Conservation (phyloP, 2,329 filamentous ascomycete species). For the Ophiostoma piceae region DNA sequence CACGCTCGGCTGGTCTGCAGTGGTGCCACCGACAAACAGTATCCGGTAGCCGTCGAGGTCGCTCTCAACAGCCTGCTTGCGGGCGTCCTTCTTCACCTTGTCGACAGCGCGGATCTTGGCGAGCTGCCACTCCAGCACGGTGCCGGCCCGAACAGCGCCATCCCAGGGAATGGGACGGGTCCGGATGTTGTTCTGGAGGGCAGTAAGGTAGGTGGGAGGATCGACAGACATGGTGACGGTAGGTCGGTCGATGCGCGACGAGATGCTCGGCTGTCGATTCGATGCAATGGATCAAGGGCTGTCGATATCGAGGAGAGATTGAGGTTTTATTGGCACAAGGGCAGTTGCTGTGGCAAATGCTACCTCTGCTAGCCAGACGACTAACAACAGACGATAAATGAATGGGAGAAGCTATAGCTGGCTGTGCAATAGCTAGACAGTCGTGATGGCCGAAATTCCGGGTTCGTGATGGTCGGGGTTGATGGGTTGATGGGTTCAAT, state of each 20-base stretch:
- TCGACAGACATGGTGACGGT: slow-evolving; percentile 71
- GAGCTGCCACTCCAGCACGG: slow-evolving; percentile 88
- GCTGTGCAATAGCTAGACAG: background rate
- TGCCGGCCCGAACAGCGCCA: slow-evolving; percentile 86
- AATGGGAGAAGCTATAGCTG: background rate
- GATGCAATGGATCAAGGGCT: background rate
- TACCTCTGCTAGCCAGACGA: background rate
- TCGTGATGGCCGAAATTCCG: background rate
- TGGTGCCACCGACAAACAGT: slow-evolving; percentile 77
- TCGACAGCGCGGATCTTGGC: slow-evolving; percentile 95
- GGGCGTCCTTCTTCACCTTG: slow-evolving; percentile 88
- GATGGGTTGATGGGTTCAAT: slow-evolving; percentile 17
- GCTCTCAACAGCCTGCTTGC: slow-evolving; percentile 72
- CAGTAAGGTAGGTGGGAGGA: slow-evolving; percentile 76
- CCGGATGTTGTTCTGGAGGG: slow-evolving; percentile 94
- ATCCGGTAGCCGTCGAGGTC: slow-evolving; percentile 75
- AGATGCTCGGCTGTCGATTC: background rate
- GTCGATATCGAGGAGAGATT: background rate
- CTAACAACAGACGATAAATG: background rate
- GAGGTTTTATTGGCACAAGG: background rate
- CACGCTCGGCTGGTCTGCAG: slow-evolving; percentile 62
- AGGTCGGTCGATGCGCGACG: background rate
- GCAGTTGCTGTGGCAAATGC: background rate
- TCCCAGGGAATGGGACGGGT: slow-evolving; percentile 96
- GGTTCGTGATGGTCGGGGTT: slow-evolving; percentile 12